Conservation (phyloP, 2,329 filamentous ascomycete genomes). For the Ophiostoma pallidulum region DNA sequence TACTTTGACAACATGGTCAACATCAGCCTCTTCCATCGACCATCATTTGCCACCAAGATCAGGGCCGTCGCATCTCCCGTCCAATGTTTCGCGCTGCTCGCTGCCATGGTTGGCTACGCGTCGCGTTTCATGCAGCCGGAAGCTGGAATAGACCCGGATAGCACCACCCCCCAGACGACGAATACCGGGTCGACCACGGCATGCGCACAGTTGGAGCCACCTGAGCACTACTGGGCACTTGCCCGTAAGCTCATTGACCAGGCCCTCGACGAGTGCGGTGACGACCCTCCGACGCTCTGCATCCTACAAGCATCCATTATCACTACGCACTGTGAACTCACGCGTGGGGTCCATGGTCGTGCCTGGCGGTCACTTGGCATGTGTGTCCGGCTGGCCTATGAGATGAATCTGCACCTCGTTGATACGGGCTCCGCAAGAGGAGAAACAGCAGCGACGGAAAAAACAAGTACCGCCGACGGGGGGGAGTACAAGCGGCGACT, state of each 20-base stretch:
- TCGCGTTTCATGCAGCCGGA: not conserved
- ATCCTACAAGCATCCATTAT: conserved; percentile 8
- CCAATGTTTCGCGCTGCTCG: conserved; percentile 1
- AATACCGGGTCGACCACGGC: too few species aligned
- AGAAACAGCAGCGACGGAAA: too few species aligned
- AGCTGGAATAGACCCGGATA: not conserved
- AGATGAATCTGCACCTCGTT: conserved; percentile 8
- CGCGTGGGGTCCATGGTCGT: conserved; percentile 1
- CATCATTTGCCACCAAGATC: conserved; percentile 1
- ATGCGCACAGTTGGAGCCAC: too few species aligned
- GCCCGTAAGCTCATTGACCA: conserved; percentile 1
- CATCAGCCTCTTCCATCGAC: conserved; percentile 5
- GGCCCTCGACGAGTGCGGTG: conserved; percentile 5
- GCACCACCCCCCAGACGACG: not conserved
- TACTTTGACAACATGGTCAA: conserved; percentile 10
- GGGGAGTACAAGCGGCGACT: too few species aligned
- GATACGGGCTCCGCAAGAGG: too few species aligned
- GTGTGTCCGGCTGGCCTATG: conserved; percentile 7
- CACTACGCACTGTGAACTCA: conserved; percentile 5
- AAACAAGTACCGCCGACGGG: too few species aligned
- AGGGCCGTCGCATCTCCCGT: not conserved
- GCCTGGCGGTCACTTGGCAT: conserved; percentile 8
- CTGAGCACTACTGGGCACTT: too few species aligned
- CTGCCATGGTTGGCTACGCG: conserved; percentile 6
- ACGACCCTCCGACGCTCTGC: conserved; percentile 4